Base-by-base conservation (phyloP, 345 rosid genomes). In the Euphorbia peplus region DNA sequence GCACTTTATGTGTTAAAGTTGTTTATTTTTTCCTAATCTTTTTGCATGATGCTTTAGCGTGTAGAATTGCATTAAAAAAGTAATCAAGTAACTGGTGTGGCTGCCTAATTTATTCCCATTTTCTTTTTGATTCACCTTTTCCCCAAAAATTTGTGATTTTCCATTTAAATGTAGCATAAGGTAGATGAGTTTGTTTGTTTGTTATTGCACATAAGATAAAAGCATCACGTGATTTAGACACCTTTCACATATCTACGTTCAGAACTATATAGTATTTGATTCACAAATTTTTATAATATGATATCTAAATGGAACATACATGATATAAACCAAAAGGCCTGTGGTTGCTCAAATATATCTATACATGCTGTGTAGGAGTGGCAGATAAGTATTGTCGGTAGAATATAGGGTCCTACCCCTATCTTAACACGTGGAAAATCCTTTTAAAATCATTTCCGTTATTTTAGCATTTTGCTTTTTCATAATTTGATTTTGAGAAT, bases 371-470 rank as follows among this genome's bases (percentile, higher is more conserved):
- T 59, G 12, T n/a, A 29, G 14, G 30, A 46, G 26, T 59, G 37
- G 9, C 19, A 46, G 75, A 66, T 70, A 64, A 61, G 28, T 70
- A 22, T 44, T 61, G 69, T 47, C 28, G 72, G 69, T 60, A 14
- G 60, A 53, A 9, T 22, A 24, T 30, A 32, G 10, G 25, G 25
- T 12, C 44, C 47, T 46, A 54, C 51, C 15, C 54, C n/a, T 54
- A 28, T 26, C 22, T 4, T 24, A 13, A 51, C 59, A 32, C 57
- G 22, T 65, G 29, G 30, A 13, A 5, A 4, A 11, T n/a, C 1
- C 30, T 15, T n/a, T 18, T 15, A 13, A 2, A 28, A 8, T 19
- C 3, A 4, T 29, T 57, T 21, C 8, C 11, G 28, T 57, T 14
- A 19, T 26, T 56, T 25, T 55, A 55, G 60, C 32, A 26, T 26